phyloP scores from a whole-genome alignment of 179 eudicot species.

The Carnegiea gigantea region DNA sequence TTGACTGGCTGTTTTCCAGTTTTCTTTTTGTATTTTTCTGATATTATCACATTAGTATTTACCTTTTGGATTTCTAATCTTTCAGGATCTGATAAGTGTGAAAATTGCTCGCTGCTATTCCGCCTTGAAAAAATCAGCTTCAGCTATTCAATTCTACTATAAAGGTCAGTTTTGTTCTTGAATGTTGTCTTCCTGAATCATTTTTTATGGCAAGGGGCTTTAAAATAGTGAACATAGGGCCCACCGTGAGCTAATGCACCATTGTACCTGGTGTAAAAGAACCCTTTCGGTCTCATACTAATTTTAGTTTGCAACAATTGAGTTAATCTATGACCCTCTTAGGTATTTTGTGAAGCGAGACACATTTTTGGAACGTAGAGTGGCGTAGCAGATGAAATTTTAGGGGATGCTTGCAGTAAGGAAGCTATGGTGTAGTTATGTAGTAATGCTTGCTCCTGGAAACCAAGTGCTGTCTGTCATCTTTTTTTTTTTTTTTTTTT shows the following conservation, averaged over 20 bases:
- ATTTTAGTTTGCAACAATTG: neutral
- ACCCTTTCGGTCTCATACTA: neutral
- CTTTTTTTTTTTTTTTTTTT: too few species aligned
- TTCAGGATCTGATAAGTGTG: conserved; percentile 55
- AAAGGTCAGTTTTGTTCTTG: conserved; percentile 49
- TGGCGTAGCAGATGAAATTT: neutral
- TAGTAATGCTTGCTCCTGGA: neutral
- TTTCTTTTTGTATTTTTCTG: too few species aligned
- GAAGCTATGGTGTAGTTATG: neutral
- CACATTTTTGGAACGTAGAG: neutral
- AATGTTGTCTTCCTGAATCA: neutral
- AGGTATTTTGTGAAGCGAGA: neutral
- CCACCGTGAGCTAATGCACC: neutral
- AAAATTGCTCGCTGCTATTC: conserved; percentile 72
- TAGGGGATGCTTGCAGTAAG: neutral
- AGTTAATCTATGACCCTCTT: neutral
- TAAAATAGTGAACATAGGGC: neutral
- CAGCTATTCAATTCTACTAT: conserved; percentile 66
- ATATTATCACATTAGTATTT: conserved; percentile 5
- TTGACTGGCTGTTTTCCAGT: neutral
- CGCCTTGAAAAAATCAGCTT: conserved; percentile 37
- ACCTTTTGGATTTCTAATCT: conserved; percentile 15
- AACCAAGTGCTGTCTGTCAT: neutral
- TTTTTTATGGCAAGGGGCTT: neutral
- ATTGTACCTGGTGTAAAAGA: neutral